These are phyloP conservation scores for Pyrenophora teres DNA, from an alignment of 2,329 filamentous ascomycete species.

Conservation along the genomic window DNA sequence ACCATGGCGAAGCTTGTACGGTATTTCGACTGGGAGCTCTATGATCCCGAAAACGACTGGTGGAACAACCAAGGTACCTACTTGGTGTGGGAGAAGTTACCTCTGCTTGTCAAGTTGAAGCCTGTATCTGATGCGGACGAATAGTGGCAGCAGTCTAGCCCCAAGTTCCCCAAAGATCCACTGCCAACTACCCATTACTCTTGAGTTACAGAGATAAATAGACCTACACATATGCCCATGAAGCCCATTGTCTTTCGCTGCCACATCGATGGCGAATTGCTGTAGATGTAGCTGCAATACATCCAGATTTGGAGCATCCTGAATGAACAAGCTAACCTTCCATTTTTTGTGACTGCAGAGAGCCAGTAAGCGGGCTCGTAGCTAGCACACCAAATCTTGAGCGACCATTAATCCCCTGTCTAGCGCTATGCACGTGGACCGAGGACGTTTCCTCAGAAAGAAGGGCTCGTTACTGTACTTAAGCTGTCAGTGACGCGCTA, in stretches of 20 bases:
- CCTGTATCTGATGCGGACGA: background rate
- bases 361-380: background rate
- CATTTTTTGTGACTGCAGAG: too few relatives aligned
- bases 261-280: background rate
- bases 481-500: background rate
- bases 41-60: slow-evolving; percentile 3
- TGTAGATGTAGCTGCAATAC: background rate
- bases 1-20: slow-evolving; percentile 4
- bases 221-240: background rate
- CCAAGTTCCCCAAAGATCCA: too few relatives aligned
- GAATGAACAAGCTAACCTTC: background rate
- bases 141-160: background rate
- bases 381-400: background rate
- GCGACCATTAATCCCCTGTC: background rate
- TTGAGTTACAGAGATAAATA: background rate
- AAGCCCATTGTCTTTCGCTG: background rate
- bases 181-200: too few relatives aligned
- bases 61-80: slow-evolving; percentile 7
- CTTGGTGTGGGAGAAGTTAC: slow-evolving; percentile 10
- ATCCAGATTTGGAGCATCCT: background rate
- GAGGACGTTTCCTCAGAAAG: background rate
- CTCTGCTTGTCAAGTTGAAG: slow-evolving; percentile 1
- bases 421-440: slow-evolving; percentile 2
- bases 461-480: background rate
- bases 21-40: slow-evolving; percentile 3